A percentile compares a stretch with the other conserved stretches of the same genome.
Conservation (phyloP, 179 eudicot genomes). For the Heliamphora pulchella region DNA sequence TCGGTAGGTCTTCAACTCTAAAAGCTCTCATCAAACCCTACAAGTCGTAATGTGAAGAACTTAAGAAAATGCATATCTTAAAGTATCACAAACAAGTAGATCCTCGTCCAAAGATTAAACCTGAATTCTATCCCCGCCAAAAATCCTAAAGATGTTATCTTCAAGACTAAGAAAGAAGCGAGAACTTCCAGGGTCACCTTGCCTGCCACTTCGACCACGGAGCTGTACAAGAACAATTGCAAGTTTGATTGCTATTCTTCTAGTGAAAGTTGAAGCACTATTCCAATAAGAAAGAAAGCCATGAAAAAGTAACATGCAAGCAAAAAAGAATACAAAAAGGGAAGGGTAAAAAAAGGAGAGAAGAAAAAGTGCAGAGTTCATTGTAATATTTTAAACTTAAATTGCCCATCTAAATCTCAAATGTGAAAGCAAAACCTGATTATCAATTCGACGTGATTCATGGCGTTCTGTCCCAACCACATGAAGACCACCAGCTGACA, state of each 20-base stretch:
- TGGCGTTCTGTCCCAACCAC: conserved; percentile 97
- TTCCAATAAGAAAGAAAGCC: not conserved
- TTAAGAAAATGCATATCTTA: conserved; percentile 3
- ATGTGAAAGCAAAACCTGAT: conserved; percentile 53
- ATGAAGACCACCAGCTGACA: conserved; percentile 93
- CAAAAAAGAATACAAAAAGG: not conserved
- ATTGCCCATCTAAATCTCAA: conserved; percentile 11
- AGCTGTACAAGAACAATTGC: conserved; percentile 38
- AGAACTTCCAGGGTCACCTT: conserved; percentile 99
- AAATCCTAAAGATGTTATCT: conserved; percentile 93
- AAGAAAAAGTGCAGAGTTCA: not conserved
- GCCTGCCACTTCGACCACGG: conserved; percentile 99
- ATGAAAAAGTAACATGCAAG: conserved; percentile 9
- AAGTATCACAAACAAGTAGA: conserved; percentile 7
- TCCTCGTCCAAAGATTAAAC: conserved; percentile 27
- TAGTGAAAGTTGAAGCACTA: not conserved
- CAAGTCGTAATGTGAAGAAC: conserved; percentile 22
- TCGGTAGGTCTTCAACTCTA: conserved; percentile 95
- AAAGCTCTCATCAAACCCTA: conserved; percentile 98
- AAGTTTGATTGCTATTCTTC: conserved; percentile 9
- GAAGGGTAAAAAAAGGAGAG: not conserved
- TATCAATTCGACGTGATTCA: conserved; percentile 98
- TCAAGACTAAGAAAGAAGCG: conserved; percentile 98
- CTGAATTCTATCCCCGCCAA: conserved; percentile 99
- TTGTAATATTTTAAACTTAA: not conserved